A percentile compares a stretch with the other conserved stretches of the same genome.
phyloP scores from a whole-genome alignment of 1,284 basidiomycete species.

The Jaminaea rosea region DNA sequence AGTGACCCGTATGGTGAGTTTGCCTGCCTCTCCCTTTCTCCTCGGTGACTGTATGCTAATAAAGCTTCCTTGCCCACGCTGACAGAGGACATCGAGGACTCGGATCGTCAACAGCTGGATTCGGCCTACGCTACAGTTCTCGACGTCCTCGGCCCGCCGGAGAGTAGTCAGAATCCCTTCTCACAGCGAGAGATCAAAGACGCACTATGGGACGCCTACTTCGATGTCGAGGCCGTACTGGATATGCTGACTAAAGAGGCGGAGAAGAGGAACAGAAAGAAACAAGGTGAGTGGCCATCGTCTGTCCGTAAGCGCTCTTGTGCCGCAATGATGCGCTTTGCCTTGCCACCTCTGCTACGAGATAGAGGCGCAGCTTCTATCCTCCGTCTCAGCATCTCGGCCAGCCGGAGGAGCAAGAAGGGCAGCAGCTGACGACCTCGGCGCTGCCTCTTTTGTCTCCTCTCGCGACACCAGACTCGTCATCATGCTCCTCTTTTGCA shows the following conservation, averaged over 20 bases:
- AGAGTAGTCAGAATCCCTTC: slow-evolving; percentile 15
- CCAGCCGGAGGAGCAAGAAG: too few relatives aligned
- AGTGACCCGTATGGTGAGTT: slow-evolving; percentile 30
- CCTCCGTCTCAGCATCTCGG: too few relatives aligned
- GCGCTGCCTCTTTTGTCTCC: too few relatives aligned
- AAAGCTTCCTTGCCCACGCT: background rate
- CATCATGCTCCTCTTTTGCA: too few relatives aligned
- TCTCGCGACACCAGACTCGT: too few relatives aligned
- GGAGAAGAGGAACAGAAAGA: slow-evolving; percentile 28
- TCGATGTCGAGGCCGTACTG: slow-evolving; percentile 70
- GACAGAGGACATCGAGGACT: slow-evolving; percentile 31
- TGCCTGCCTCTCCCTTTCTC: background rate
- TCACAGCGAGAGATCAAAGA: slow-evolving; percentile 58
- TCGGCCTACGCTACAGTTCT: slow-evolving; percentile 22
- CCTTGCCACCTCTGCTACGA: too few relatives aligned
- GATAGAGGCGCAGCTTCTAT: too few relatives aligned
- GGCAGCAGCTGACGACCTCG: too few relatives aligned
- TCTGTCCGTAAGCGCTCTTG: too few relatives aligned
- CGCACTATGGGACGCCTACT: slow-evolving; percentile 78
- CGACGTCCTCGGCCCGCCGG: slow-evolving; percentile 28
- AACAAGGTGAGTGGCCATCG: slow-evolving; percentile 33
- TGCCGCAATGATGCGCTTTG: too few relatives aligned
- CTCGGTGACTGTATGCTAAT: too few relatives aligned
- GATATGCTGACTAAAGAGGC: slow-evolving; percentile 54
- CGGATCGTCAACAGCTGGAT: slow-evolving; percentile 31